Conservation (phyloP, 306 rosid species). For the Ceratonia siliqua region DNA sequence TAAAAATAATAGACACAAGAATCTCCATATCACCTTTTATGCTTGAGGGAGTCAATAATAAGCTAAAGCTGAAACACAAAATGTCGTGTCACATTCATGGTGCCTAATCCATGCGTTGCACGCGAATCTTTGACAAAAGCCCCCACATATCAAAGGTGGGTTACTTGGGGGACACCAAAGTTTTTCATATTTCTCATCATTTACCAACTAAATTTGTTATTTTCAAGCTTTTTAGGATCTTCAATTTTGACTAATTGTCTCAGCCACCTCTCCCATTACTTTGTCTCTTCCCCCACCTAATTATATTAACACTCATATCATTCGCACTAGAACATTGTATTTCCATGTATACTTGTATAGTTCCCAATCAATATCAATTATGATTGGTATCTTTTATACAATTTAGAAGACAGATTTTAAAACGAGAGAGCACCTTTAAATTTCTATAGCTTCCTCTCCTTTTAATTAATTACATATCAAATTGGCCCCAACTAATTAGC, state of each 20-base stretch:
- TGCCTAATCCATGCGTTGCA: constrained; percentile 39
- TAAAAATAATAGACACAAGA: constrained; percentile 22
- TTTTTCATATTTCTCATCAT: constrained; percentile 38
- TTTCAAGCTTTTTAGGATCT: constrained; percentile 34
- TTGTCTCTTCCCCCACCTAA: constrained; percentile 18
- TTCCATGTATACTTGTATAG: neutral
- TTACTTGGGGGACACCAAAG: constrained; percentile 33
- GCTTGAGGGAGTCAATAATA: constrained; percentile 23
- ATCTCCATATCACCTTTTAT: constrained; percentile 6
- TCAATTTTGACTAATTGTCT: constrained; percentile 39
- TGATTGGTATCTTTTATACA: neutral
- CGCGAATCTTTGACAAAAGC: constrained; percentile 57
- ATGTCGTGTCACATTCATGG: constrained; percentile 46
- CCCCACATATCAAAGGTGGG: constrained; percentile 14
- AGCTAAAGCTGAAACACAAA: constrained; percentile 31
- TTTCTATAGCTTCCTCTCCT: neutral
- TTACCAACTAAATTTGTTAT: constrained; percentile 36
- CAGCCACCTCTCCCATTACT: constrained; percentile 3
- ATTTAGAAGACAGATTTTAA: neutral
- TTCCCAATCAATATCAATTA: neutral
- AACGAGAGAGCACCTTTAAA: neutral
- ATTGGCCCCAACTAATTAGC: neutral
- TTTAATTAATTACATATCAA: constrained; percentile 2
- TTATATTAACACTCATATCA: neutral
- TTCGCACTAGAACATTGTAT: neutral